Evolutionary conservation across 2,329 filamentous ascomycete genomes (phyloP).

Genomic region (Epichloe glyceriae): DNA sequence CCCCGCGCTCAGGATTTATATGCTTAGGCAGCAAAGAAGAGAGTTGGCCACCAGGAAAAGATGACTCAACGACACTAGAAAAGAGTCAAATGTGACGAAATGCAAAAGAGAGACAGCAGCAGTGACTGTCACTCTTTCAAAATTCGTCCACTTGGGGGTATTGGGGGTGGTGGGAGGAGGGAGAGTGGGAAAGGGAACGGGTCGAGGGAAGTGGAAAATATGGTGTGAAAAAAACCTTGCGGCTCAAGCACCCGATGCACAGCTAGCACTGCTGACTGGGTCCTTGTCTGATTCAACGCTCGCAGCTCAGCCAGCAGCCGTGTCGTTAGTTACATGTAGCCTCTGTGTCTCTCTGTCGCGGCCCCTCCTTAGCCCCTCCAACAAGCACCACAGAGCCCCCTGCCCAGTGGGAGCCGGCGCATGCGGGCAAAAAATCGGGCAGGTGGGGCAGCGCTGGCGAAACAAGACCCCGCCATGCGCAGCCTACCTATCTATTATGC

Average conservation of each 20-base stretch:
- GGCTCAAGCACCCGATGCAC: background rate
- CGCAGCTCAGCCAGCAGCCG: background rate
- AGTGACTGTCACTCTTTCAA: slow-evolving; percentile 28
- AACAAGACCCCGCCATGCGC: slow-evolving; percentile 3
- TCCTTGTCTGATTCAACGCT: too few species aligned
- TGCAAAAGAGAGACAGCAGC: slow-evolving; percentile 25
- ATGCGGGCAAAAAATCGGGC: slow-evolving; percentile 10
- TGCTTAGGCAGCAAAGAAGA: slow-evolving; percentile 6
- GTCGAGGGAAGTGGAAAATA: slow-evolving; percentile 7
- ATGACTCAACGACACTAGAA: slow-evolving; percentile 7
- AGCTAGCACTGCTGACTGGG: background rate
- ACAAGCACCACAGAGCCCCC: background rate
- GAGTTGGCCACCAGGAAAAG: slow-evolving; percentile 4
- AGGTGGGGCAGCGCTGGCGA: slow-evolving; percentile 10
- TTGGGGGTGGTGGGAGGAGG: slow-evolving; percentile 10
- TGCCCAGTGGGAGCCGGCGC: slow-evolving; percentile 3
- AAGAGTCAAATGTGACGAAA: slow-evolving; percentile 18
- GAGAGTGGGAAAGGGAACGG: slow-evolving; percentile 15
- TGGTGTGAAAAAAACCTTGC: slow-evolving; percentile 6
- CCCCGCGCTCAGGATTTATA: slow-evolving; percentile 21
- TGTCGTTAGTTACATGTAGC: background rate
- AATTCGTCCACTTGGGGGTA: slow-evolving; percentile 22
- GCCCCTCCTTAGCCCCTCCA: background rate
- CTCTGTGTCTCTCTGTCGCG: background rate
- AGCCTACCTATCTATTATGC: too few species aligned